Evolutionary conservation across 2,329 filamentous ascomycete species (phyloP), one percentile per base, ranked within the genome.

Genomic region (Cladosporium sp.): DNA sequence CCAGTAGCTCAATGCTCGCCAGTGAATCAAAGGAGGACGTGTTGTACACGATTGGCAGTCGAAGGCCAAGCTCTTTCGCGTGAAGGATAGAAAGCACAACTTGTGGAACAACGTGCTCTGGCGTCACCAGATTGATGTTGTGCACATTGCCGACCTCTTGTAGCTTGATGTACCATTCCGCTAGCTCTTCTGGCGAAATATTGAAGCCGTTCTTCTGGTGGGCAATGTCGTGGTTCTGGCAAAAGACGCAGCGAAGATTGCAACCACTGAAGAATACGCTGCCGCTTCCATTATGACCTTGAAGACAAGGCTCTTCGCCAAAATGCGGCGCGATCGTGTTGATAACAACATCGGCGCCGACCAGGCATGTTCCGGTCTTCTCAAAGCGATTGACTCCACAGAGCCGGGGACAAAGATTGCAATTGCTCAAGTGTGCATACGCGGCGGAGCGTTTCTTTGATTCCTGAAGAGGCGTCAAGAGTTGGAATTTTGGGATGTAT

Each of bases 91-190:
- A 85, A 27, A 93, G 72, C 1, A 81, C 87, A 8, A 93, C 86
- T 65, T 93, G 89, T 0, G 89, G 88, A 3, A 90, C 88, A 15
- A 95, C 86, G 66, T 95, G 89, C 64, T 95, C 89, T 0, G 89
- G 88, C 0, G 88, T 95, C 52, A 95, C 80, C 18, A 92, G 80
- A 66, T 95, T 93, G 75, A 95, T 91, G 65, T 93, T 93, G 72
- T 95, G 88, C n/a, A 89, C 86, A 7, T 77, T 72, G n/a, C 88
- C 89, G 2, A 88, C 78, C 22, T 88, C 77, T 65, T 93, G 88
- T 38, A 95, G 72, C 70, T 93, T 93, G 51, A 93, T 61, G 68
- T 86, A 91, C 89, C 89, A 93, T 47, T 86, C 83, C 4, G 79
- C 89, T 4, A 95, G 77, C 64, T 90, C 80, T 65, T 91, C 86